Evolutionary conservation across 192 early-diverging fungal genomes (phyloP).

Genomic region (Umbelopsis vinacea): DNA sequence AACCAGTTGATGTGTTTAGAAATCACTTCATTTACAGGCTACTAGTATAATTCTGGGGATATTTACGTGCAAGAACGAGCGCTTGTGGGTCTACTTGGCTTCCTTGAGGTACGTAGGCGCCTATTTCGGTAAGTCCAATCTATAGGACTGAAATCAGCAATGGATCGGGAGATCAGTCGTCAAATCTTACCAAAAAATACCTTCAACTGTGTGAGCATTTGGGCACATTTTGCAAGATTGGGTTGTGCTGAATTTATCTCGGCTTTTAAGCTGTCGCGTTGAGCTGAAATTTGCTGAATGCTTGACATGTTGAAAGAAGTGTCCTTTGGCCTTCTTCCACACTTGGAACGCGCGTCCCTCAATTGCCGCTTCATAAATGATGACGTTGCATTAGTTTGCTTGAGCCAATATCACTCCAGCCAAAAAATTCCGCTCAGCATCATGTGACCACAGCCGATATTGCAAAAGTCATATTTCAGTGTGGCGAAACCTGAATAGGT

Average conservation of each 20-base stretch:
- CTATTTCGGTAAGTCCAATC: slow-evolving; percentile 57
- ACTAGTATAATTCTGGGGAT: neutral
- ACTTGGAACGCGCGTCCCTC: slow-evolving; percentile 13
- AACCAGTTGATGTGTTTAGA: neutral
- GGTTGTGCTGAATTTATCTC: slow-evolving; percentile 68
- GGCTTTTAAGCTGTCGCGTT: slow-evolving; percentile 66
- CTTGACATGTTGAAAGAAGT: slow-evolving; percentile 19
- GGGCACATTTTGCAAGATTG: slow-evolving; percentile 71
- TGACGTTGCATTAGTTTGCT: neutral
- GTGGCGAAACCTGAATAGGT: neutral
- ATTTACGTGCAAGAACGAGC: slow-evolving; percentile 58
- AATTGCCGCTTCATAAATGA: neutral
- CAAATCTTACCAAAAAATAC: slow-evolving; percentile 37
- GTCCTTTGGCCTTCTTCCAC: neutral
- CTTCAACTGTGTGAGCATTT: slow-evolving; percentile 71
- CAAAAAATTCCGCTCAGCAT: neutral
- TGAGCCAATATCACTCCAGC: too few species aligned
- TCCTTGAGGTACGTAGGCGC: slow-evolving; percentile 49
- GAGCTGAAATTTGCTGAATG: slow-evolving; percentile 43
- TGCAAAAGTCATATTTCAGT: neutral
- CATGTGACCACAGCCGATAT: neutral
- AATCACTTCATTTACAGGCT: neutral
- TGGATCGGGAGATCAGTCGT: neutral
- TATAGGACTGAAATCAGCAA: slow-evolving; percentile 22
- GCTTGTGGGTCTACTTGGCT: slow-evolving; percentile 43